Evolutionary conservation across 2,329 filamentous ascomycete species (phyloP).

Genomic region (Xylaria multiplex): DNA sequence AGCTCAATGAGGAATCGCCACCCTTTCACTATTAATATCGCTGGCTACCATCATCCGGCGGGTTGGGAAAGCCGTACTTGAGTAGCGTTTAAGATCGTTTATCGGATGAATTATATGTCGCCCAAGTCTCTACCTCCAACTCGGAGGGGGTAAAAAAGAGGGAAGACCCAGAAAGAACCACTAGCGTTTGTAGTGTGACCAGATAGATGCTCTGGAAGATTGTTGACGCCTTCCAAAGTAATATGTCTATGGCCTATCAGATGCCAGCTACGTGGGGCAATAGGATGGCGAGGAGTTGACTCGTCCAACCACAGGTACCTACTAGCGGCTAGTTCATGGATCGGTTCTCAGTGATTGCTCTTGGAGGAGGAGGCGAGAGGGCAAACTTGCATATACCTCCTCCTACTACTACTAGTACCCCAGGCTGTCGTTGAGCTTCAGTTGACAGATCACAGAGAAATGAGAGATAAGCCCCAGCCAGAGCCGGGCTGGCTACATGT

Average conservation of each 20-base stretch:
- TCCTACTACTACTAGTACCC: background rate
- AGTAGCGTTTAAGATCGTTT: conserved; percentile 12
- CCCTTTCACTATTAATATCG: background rate
- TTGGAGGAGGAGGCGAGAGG: background rate
- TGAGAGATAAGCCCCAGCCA: background rate
- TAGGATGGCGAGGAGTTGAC: conserved; percentile 33
- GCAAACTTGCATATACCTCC: background rate
- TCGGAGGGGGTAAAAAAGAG: too few species aligned
- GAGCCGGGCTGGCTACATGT: background rate
- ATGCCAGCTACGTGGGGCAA: conserved; percentile 33
- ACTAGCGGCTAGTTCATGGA: conserved; percentile 31
- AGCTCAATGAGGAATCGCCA: background rate
- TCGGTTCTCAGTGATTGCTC: conserved; percentile 13
- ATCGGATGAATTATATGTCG: conserved; percentile 5
- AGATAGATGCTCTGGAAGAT: conserved; percentile 23
- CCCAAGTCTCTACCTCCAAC: conserved; percentile 2
- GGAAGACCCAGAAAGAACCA: background rate
- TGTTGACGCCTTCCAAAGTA: conserved; percentile 10
- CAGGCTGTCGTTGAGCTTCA: background rate
- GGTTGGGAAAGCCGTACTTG: conserved; percentile 8
- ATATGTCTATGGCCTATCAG: conserved; percentile 37
- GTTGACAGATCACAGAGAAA: conserved; percentile 15
- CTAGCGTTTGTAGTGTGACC: conserved; percentile 5
- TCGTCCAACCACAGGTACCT: conserved; percentile 39
- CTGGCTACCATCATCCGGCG: background rate